These are phyloP conservation scores for Blastocystis sp. DNA, from an alignment of 352 stramenopile species.

Conservation along the genomic window DNA sequence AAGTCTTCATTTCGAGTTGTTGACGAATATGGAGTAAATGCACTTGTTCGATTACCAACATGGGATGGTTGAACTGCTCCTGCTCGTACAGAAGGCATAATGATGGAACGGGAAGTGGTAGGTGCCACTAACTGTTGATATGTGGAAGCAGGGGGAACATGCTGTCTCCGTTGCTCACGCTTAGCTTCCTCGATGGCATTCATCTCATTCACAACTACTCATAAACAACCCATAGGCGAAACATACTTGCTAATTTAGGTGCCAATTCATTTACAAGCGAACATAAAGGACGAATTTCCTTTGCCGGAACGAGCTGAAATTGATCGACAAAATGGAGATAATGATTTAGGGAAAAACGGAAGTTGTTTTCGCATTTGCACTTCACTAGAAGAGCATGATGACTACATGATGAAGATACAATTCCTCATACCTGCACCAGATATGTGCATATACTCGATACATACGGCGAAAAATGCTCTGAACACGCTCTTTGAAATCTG, in stretches of 20 bases:
- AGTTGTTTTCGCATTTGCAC: background rate
- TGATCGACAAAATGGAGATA: constrained; percentile 43
- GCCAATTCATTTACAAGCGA: constrained; percentile 23
- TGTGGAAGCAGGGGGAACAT: too few species aligned
- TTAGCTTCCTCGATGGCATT: constrained; percentile 7
- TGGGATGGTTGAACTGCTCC: too few species aligned
- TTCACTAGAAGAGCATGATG: background rate
- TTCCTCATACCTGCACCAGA: constrained; percentile 7
- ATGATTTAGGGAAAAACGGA: constrained; percentile 24
- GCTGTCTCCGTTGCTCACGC: background rate
- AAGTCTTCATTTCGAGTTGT: too few species aligned
- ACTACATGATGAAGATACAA: background rate
- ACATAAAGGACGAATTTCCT: constrained; percentile 39
- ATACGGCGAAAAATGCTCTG: constrained; percentile 36
- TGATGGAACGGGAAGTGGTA: too few species aligned
- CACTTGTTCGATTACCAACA: too few species aligned
- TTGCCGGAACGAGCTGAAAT: background rate
- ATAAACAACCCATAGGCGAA: background rate
- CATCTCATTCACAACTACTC: constrained; percentile 39
- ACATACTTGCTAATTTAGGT: background rate
- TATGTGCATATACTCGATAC: constrained; percentile 33
- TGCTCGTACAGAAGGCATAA: too few species aligned
- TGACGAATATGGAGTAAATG: too few species aligned
- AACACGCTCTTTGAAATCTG: background rate
- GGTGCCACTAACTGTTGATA: too few species aligned